Evolutionary conservation across 352 stramenopile genomes (phyloP).

Genomic region (Globisporangium heterothallicum): DNA sequence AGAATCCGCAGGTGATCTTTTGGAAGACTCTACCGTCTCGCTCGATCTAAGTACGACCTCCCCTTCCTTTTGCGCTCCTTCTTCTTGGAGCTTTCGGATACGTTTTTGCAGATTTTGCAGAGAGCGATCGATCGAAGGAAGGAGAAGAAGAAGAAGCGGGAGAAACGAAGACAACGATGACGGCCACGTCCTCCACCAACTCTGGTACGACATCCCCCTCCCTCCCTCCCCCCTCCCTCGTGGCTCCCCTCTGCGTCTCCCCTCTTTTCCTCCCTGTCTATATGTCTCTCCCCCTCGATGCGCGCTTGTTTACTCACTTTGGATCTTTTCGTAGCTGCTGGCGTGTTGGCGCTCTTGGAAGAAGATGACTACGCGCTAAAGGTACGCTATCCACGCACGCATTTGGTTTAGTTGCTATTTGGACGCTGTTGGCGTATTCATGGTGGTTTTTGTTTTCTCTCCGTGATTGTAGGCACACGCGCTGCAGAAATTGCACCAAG

Average conservation of each 20-base stretch:
- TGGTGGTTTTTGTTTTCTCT: constrained; percentile 8
- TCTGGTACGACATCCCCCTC: constrained; percentile 5
- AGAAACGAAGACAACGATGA: constrained; percentile 5
- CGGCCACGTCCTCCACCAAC: constrained; percentile 9
- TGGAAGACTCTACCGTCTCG: background rate
- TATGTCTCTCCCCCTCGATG: background rate
- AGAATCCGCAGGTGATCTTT: constrained; percentile 1
- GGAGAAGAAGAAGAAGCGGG: constrained; percentile 11
- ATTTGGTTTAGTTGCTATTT: background rate
- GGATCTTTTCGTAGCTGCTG: constrained; percentile 52
- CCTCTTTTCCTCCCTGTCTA: too few species aligned
- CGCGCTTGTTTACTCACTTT: constrained; percentile 1
- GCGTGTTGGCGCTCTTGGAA: constrained; percentile 87
- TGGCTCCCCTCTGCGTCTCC: background rate
- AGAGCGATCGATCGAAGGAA: too few species aligned
- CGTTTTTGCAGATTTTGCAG: constrained; percentile 5
- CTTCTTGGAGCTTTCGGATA: constrained; percentile 8
- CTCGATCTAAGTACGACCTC: constrained; percentile 4
- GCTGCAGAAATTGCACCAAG: constrained; percentile 87
- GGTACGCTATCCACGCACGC: constrained; percentile 35
- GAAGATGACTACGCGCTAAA: constrained; percentile 89
- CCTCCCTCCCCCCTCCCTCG: background rate
- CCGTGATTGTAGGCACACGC: constrained; percentile 63
- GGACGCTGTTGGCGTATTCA: too few species aligned
- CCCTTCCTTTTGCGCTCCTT: constrained; percentile 8